phyloP scores from a whole-genome alignment of 768 basidiomycete species.

The Kwoniella bestiolae region DNA sequence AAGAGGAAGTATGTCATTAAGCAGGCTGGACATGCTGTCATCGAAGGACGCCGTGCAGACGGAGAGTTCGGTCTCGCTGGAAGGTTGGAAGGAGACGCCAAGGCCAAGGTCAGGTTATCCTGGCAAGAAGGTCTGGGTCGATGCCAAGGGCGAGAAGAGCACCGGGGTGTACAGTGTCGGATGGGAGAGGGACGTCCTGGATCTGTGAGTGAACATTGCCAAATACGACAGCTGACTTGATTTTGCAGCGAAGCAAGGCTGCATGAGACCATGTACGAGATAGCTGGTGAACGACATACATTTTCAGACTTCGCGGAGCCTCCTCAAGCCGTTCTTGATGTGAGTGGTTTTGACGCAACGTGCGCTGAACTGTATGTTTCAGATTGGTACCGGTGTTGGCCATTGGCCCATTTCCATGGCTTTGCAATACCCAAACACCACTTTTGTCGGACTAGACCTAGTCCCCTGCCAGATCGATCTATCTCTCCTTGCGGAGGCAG shows the following conservation, averaged over 20 bases:
- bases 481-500: conserved; percentile 31
- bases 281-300: conserved; percentile 38
- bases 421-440: conserved; percentile 39
- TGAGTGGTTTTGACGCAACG: conserved; percentile 20
- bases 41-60: conserved; percentile 2
- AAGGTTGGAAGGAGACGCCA: conserved; percentile 31
- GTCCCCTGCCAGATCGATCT: conserved; percentile 49
- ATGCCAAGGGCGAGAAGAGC: conserved; percentile 22
- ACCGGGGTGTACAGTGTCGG: conserved; percentile 41
- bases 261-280: conserved; percentile 45
- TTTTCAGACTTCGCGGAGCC: conserved; percentile 29
- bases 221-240: conserved; percentile 3
- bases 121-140: conserved; percentile 39
- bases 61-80: background rate
- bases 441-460: conserved; percentile 53
- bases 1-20: conserved; percentile 1
- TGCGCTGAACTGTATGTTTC: background rate
- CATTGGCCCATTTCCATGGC: conserved; percentile 54
- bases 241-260: conserved; percentile 44
- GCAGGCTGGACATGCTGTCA: background rate
- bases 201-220: conserved; percentile 39
- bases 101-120: conserved; percentile 10
- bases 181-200: conserved; percentile 52
- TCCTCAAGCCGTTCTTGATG: conserved; percentile 49
- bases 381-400: conserved; percentile 54